Conservation (phyloP, 2,329 filamentous ascomycete species). For the Esteya vermicola region DNA sequence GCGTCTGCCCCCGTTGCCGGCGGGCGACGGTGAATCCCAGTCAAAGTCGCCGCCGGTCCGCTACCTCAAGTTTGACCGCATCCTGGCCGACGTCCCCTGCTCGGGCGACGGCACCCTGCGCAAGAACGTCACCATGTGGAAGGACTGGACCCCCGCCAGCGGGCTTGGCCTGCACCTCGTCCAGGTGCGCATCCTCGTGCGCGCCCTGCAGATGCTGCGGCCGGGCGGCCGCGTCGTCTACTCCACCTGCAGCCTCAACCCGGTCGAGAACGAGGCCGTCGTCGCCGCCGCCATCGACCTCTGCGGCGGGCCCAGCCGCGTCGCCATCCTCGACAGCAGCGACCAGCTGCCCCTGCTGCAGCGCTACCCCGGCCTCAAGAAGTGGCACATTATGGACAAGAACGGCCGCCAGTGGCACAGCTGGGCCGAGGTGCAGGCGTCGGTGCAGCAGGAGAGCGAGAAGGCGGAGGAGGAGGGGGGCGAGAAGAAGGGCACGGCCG, state of each 20-base stretch:
- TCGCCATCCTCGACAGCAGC: slow-evolving; percentile 74
- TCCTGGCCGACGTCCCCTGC: slow-evolving; percentile 92
- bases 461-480: slow-evolving; percentile 66
- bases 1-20: slow-evolving; percentile 46
- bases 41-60: background rate
- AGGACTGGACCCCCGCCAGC: slow-evolving; percentile 82
- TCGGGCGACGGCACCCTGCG: slow-evolving; percentile 87
- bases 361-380: slow-evolving; percentile 59
- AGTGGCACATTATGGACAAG: slow-evolving; percentile 90
- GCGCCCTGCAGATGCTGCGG: slow-evolving; percentile 91
- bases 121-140: slow-evolving; percentile 91
- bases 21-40: slow-evolving; percentile 19
- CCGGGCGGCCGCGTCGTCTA: slow-evolving; percentile 90
- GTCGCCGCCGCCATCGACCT: slow-evolving; percentile 76
- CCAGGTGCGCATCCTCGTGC: slow-evolving; percentile 78
- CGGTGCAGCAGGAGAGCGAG: slow-evolving; percentile 44
- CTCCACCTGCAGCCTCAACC: slow-evolving; percentile 98
- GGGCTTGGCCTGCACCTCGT: slow-evolving; percentile 76
- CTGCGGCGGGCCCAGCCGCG: slow-evolving; percentile 70
- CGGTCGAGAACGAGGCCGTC: slow-evolving; percentile 91
- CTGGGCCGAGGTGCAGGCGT: slow-evolving; percentile 69
- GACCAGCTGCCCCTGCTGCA: slow-evolving; percentile 63
- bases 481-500: slow-evolving; percentile 41
- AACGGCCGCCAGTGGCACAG: slow-evolving; percentile 62
- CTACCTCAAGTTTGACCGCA: slow-evolving; percentile 94